Evolutionary conservation across 306 rosid species (phyloP).

Genomic region (Chamaecrista fasciculata): DNA sequence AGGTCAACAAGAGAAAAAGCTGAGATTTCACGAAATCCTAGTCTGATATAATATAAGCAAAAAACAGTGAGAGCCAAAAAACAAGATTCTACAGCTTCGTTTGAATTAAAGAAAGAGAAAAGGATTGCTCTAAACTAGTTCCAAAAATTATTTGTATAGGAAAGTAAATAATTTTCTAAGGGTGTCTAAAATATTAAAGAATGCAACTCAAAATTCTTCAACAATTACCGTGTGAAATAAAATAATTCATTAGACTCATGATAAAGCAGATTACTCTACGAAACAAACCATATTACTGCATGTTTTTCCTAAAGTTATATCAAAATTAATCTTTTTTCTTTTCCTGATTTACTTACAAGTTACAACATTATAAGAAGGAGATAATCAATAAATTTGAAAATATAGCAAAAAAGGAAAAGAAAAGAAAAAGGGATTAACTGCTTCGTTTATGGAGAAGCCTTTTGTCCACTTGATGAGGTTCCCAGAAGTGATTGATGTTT

Average conservation of each 20-base stretch:
- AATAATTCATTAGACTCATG: neutral
- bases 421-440: conserved; percentile 45
- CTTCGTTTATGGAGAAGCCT: conserved; percentile 79
- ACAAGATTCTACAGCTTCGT: neutral
- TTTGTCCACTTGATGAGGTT: conserved; percentile 94
- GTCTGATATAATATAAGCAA: neutral
- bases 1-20: neutral
- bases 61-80: neutral
- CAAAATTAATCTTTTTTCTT: neutral
- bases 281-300: neutral
- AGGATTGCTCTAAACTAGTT: neutral
- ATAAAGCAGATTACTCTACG: neutral
- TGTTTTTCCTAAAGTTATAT: neutral
- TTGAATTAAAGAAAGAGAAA: neutral
- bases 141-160: neutral
- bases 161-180: neutral
- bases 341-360: too few relatives aligned
- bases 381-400: conserved; percentile 21
- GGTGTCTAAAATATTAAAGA: neutral
- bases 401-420: neutral
- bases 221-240: neutral
- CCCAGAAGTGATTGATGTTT: conserved; percentile 81
- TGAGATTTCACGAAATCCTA: neutral
- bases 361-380: too few relatives aligned
- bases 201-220: neutral